phyloP scores from a whole-genome alignment of 768 basidiomycete genomes.

The Lyophyllum semitale region DNA sequence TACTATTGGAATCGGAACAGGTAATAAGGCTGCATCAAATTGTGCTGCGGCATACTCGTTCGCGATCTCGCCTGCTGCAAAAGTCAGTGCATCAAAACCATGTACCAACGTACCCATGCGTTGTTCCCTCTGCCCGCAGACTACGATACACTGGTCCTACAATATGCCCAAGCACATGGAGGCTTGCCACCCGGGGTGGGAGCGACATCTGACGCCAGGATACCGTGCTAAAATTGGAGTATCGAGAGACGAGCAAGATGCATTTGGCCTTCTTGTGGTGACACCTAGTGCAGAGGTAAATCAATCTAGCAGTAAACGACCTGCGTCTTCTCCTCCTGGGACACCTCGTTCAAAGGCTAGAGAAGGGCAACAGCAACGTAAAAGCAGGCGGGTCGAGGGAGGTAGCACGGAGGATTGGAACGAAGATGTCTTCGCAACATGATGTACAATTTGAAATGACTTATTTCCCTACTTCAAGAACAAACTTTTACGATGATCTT shows the following conservation, averaged over 20 bases:
- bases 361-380: not conserved
- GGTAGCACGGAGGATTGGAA: too few relatives aligned
- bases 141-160: slow-evolving; percentile 27
- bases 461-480: too few relatives aligned
- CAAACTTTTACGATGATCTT: too few relatives aligned
- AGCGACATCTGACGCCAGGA: not conserved
- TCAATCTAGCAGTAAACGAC: not conserved
- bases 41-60: too few relatives aligned
- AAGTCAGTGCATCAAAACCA: slow-evolving; percentile 13
- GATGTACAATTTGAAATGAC: too few relatives aligned
- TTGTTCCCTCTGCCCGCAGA: slow-evolving; percentile 19
- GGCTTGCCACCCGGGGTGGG: slow-evolving; percentile 19
- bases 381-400: not conserved
- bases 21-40: too few relatives aligned
- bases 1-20: too few relatives aligned
- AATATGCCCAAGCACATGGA: slow-evolving; percentile 25
- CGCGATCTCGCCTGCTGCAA: too few relatives aligned
- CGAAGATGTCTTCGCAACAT: too few relatives aligned
- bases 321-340: not conserved
- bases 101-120: slow-evolving; percentile 28
- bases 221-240: not conserved
- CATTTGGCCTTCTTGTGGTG: too few relatives aligned
- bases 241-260: too few relatives aligned
- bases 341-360: not conserved
- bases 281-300: not conserved